Evolutionary conservation across 805 yeast species (phyloP), one percentile per base, ranked within the genome.

Genomic region (Jamesozyma gamospora): DNA sequence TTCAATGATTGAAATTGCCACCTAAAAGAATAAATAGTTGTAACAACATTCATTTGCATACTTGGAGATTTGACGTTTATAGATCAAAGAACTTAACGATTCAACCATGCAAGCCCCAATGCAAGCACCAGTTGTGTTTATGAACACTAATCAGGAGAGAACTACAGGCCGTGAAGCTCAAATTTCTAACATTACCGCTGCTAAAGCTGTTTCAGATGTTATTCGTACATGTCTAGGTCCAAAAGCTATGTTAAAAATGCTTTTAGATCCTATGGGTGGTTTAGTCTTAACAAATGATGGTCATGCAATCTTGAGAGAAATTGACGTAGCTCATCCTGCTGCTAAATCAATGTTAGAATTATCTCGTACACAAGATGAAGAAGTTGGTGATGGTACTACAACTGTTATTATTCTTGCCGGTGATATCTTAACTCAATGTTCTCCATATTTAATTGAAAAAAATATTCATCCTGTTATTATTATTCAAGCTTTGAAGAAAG

Each of bases 151-250:
- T 37, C 82, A 88, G 46, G 94, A 86, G 60, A 79, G 98, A 57
- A 95, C 92, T 60, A 79, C 87, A 29, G 98, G 98, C 34, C 86
- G 97, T 51, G 87, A 87, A 62, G 99, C 99, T 2, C 99, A 92
- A 66, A 73, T 85, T 46, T 84, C 96, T 46, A 94, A 92, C 60
- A 90, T 92, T 66, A 86, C 96, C 4, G 98, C 99, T 4, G 99
- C 99, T n/a, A 92, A 92, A 59, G 96, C 98, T 2, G 97, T 90
- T 32, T 94, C 96, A 0, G 98, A 92, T 63, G 90, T 92, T 56
- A 86, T 92, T 53, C 76, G 98, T 63, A 92, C 98, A 19, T 92
- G 99, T 72, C 71, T 92, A 44, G 99, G 99, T 15, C 99, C 99
- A 39, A 90, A 90, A 63, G 98, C 98, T 28, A 92, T 92, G 98